Base-by-base conservation (phyloP, 169 alveolate genomes). In the Toxoplasma gondii region DNA sequence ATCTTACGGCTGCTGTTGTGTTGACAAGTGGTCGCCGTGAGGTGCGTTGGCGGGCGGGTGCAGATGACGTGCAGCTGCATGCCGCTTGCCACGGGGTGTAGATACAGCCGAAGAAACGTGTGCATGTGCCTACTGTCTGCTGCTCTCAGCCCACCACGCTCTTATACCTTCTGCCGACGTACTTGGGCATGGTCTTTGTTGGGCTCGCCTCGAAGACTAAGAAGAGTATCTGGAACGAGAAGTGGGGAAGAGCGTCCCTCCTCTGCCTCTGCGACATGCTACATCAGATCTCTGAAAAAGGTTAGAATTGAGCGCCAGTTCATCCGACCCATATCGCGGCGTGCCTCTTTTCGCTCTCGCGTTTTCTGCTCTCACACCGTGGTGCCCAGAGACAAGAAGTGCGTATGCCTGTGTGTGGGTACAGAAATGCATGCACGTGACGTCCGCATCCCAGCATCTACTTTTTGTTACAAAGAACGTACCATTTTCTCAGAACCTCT, bases 201-300 rank as follows among this genome's bases (percentile, higher is more conserved):
- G 87, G 94, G 41, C 36, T 91, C 36, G 67, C 54, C 22, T 41
- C 49, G 45, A 54, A 36, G 34, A 78, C 86, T 12, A 78, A 31
- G 41, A 58, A 81, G 27, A 91, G 94, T 67, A 91, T 91, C 31
- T 91, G 94, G 94, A 9, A 70, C 19, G 82, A 36, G 38, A 91
- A 94, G 24, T 94, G 93, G 93, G 27, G 67, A 34, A 38, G 74
- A n/a, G 94, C 93, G n/a, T 19, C 69, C 41, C 53, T 29, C 36
- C n/a, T 94, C 67, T 67, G 92, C 53, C 58, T 69, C 29, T 24
- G 39, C 54, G 96, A 94, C 43, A 27, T 94, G 67, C 74, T 88
- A 19, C 96, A 94, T n/a, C 96, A 94, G 19, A 39, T 88, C 1
- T 22, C 88, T 36, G 96, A 94, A 39, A 94, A 94, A 41, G 94